Evolutionary conservation across 768 basidiomycete species (phyloP), one percentile per base, ranked within the genome.

Genomic region (Auriscalpium vulgare): DNA sequence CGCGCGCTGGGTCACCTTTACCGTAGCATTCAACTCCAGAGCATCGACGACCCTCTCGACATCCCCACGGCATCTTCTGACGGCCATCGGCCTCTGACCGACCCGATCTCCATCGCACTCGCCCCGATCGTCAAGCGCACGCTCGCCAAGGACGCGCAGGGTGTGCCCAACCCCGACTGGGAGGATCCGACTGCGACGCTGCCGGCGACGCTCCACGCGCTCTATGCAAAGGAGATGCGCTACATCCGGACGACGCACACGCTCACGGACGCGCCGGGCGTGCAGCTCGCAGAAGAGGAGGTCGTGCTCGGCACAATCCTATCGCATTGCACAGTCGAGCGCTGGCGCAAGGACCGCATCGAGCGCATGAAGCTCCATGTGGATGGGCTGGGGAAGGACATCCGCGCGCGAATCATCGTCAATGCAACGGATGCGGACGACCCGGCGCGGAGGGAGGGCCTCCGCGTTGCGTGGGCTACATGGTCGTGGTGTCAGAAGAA

Each of bases 291-390:
- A 7, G 90, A 92, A 64, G 84, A 85, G 50, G 90, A 92, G 62
- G 75, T 90, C 21, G 84, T 89, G 1, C 69, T 83, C 35, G 88
- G 88, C 17, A 83, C 84, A 0, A 92, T 92, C 55, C 69, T 89
- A 47, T 85, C 82, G 1, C 83, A 83, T 56, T 88, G 84, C 63
- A 70, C 79, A 1, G 81, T 89, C 59, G 76, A 75, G 56, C 70
- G 82, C 37, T 84, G 78, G 75, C 73, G 87, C 56, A 75, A 67
- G 34, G 79, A 81, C 58, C 75, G 85, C 29, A 75, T 78, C 54
- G 75, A 83, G 52, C 75, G 82, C 10, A 87, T 90, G 85, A 74
- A 74, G 38, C 69, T 81, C 11, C 84, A 88, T 57, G 67, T 79
- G 5, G 67, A 65, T 11, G 73, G 72, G 17, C 74, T 89, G 36